These are phyloP conservation scores for Agaricus sinodeliciosus DNA, from an alignment of 768 basidiomycete species.

Conservation along the genomic window DNA sequence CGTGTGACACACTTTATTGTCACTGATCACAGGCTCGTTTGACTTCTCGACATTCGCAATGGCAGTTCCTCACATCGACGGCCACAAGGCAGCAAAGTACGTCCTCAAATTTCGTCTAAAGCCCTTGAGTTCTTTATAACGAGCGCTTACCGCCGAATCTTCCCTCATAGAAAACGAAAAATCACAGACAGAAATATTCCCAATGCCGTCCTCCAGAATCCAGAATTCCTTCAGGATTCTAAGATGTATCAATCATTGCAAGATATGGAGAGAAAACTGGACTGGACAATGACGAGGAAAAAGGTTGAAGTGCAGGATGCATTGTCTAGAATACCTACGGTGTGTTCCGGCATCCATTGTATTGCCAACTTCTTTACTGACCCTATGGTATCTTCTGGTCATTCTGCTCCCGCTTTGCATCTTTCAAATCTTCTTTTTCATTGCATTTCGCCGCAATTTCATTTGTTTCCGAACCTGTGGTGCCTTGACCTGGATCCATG, in stretches of 20 bases:
- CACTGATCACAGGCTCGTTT: background rate
- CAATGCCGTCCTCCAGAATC: slow-evolving; percentile 65
- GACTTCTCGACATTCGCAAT: background rate
- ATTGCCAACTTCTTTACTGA: background rate
- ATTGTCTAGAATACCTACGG: slow-evolving; percentile 65
- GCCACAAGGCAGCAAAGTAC: slow-evolving; percentile 6
- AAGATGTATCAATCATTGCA: slow-evolving; percentile 81
- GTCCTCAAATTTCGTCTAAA: no score
- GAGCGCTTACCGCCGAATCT: background rate
- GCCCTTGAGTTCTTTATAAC: background rate
- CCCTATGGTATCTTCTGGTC: background rate
- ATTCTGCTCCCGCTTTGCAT: background rate
- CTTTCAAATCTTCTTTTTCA: background rate
- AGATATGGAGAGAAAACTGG: slow-evolving; percentile 85
- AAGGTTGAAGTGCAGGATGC: slow-evolving; percentile 88
- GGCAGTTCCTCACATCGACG: slow-evolving; percentile 2
- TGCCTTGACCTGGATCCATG: background rate
- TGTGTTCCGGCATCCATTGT: slow-evolving; percentile 21
- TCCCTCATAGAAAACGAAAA: slow-evolving; percentile 55
- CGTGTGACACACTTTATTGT: background rate
- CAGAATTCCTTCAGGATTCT: slow-evolving; percentile 76
- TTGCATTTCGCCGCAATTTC: background rate
- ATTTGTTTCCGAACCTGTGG: background rate
- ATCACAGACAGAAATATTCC: slow-evolving; percentile 77
- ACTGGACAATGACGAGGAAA: slow-evolving; percentile 94